Conservation (phyloP, 345 rosid species). For the Trapa bicornis region DNA sequence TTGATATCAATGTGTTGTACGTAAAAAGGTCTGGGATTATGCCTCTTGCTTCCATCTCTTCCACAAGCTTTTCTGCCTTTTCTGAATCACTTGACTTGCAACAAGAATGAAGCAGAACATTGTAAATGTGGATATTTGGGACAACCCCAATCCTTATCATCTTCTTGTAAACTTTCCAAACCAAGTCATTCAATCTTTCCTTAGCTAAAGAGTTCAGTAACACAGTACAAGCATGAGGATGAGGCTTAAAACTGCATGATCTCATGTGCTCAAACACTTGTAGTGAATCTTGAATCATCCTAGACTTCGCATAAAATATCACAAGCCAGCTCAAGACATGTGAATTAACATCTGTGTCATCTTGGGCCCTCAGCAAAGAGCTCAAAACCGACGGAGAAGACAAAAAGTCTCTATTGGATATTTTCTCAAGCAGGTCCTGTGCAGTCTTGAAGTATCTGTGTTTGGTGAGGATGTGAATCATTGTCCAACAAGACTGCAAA, state of each 20-base stretch:
- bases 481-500: constrained; percentile 68
- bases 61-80: constrained; percentile 54
- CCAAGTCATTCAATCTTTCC: constrained; percentile 51
- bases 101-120: constrained; percentile 86
- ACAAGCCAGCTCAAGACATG: constrained; percentile 84
- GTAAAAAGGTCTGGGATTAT: constrained; percentile 61
- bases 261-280: constrained; percentile 69
- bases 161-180: constrained; percentile 76
- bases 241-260: constrained; percentile 41
- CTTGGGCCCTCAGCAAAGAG: constrained; percentile 35
- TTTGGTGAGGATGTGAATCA: constrained; percentile 56
- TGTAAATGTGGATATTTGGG: constrained; percentile 63
- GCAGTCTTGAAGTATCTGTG: constrained; percentile 58
- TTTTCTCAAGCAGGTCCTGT: constrained; percentile 70
- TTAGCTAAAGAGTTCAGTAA: constrained; percentile 53
- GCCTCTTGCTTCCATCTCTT: constrained; percentile 65
- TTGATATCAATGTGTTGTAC: constrained; percentile 58
- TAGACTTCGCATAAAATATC: constrained; percentile 43
- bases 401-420: constrained; percentile 53
- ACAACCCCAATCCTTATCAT: constrained; percentile 60
- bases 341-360: constrained; percentile 53
- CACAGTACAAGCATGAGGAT: constrained; percentile 89
- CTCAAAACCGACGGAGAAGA: constrained; percentile 59
- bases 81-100: constrained; percentile 56
- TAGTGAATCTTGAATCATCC: constrained; percentile 54